These are phyloP conservation scores for Xylariaceae sp. DNA, from an alignment of 2,329 filamentous ascomycete genomes.

Conservation along the genomic window DNA sequence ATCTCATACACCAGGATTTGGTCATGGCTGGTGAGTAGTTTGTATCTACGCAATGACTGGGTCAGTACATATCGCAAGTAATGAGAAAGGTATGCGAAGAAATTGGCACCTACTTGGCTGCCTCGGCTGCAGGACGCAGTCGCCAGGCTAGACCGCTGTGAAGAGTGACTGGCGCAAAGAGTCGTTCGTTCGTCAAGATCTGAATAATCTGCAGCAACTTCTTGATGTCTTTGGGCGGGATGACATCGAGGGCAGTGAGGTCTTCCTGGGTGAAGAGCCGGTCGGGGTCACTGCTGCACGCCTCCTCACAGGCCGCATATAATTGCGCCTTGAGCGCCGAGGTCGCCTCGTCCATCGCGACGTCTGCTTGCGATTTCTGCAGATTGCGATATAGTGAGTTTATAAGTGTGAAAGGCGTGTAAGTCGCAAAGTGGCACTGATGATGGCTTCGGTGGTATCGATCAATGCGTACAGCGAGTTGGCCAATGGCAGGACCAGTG, in stretches of 20 bases:
- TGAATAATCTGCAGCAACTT: conserved; percentile 53
- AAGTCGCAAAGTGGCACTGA: no score
- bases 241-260: conserved; percentile 51
- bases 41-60: conserved; percentile 44
- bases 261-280: conserved; percentile 55
- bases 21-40: conserved; percentile 62
- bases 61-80: not conserved
- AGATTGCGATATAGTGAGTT: not conserved
- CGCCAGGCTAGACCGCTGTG: conserved; percentile 49
- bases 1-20: conserved; percentile 78
- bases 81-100: not conserved
- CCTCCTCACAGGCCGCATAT: conserved; percentile 51
- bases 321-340: conserved; percentile 49
- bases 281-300: conserved; percentile 37
- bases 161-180: conserved; percentile 48
- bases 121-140: conserved; percentile 54
- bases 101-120: conserved; percentile 48
- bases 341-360: conserved; percentile 30
- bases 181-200: conserved; percentile 53
- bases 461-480: no score
- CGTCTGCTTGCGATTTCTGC: not conserved
- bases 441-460: no score
- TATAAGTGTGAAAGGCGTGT: no score
- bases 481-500: no score
- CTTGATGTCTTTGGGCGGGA: conserved; percentile 51